These are phyloP conservation scores for Rosa multiflora DNA, from an alignment of 306 rosid genomes.

Conservation along the genomic window DNA sequence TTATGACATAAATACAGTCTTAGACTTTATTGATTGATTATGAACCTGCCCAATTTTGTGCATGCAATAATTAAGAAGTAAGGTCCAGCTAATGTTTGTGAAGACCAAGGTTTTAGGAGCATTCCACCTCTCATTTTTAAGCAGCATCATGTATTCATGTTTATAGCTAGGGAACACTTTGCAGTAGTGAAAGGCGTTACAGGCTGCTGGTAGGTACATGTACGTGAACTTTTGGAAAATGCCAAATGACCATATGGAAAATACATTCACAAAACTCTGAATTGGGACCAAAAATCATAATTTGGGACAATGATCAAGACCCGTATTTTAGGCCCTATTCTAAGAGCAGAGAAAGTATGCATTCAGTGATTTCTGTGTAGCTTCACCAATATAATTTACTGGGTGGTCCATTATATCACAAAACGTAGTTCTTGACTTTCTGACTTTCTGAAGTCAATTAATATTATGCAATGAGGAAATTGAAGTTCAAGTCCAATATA, in stretches of 20 bases:
- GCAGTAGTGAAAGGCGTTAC: neutral
- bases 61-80: neutral
- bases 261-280: neutral
- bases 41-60: neutral
- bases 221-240: neutral
- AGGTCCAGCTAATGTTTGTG: neutral
- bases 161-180: neutral
- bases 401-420: neutral
- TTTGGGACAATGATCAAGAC: neutral
- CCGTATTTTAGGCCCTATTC: neutral
- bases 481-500: neutral
- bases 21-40: neutral
- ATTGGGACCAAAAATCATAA: neutral
- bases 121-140: neutral
- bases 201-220: neutral
- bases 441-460: neutral
- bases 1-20: neutral
- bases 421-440: neutral
- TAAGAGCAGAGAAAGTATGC: neutral
- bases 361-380: conserved; percentile 17
- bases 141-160: neutral
- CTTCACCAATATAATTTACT: neutral
- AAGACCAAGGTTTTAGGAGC: neutral
- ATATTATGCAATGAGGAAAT: neutral
- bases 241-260: neutral